Evolutionary conservation across 2,329 filamentous ascomycete species (phyloP).

Genomic region (Cladophialophora immunda): DNA sequence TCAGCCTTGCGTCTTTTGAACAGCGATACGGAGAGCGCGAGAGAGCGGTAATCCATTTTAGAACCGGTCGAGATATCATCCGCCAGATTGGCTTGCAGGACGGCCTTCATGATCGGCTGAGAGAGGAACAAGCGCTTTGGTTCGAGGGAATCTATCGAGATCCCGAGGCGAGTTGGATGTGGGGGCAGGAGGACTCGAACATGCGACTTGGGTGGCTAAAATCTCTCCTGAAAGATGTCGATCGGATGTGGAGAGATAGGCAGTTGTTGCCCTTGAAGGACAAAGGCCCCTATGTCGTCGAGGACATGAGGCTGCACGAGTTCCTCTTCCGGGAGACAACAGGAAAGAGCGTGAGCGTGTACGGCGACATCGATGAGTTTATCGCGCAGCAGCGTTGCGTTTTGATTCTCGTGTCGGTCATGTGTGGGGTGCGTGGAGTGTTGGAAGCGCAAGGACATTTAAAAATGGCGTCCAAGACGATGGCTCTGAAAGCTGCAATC

Average conservation of each 20-base stretch:
- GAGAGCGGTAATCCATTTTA: slow-evolving; percentile 27
- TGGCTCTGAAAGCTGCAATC: slow-evolving; percentile 20
- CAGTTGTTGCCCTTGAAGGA: slow-evolving; percentile 12
- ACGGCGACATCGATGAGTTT: slow-evolving; percentile 31
- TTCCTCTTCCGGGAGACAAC: slow-evolving; percentile 25
- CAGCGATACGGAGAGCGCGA: slow-evolving; percentile 30
- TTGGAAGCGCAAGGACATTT: slow-evolving; percentile 8
- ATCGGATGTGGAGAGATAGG: slow-evolving; percentile 28
- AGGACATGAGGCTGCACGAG: slow-evolving; percentile 22
- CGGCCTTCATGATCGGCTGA: slow-evolving; percentile 25
- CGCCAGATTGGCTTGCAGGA: slow-evolving; percentile 26
- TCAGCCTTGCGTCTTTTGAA: slow-evolving; percentile 31
- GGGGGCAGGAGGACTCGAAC: slow-evolving; percentile 27
- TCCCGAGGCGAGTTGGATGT: slow-evolving; percentile 28
- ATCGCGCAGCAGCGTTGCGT: slow-evolving; percentile 27
- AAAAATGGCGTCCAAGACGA: slow-evolving; percentile 6
- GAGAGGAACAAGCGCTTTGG: slow-evolving; percentile 34
- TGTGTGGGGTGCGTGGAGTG: slow-evolving; percentile 20
- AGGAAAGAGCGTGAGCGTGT: slow-evolving; percentile 25
- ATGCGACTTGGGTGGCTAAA: slow-evolving; percentile 25
- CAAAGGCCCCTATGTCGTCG: slow-evolving; percentile 12
- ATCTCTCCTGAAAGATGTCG: slow-evolving; percentile 25
- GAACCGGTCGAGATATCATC: slow-evolving; percentile 24
- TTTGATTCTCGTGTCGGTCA: slow-evolving; percentile 25
- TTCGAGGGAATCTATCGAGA: slow-evolving; percentile 34